Conservation (phyloP, 2,329 filamentous ascomycete genomes). For the Colletotrichum navitas region DNA sequence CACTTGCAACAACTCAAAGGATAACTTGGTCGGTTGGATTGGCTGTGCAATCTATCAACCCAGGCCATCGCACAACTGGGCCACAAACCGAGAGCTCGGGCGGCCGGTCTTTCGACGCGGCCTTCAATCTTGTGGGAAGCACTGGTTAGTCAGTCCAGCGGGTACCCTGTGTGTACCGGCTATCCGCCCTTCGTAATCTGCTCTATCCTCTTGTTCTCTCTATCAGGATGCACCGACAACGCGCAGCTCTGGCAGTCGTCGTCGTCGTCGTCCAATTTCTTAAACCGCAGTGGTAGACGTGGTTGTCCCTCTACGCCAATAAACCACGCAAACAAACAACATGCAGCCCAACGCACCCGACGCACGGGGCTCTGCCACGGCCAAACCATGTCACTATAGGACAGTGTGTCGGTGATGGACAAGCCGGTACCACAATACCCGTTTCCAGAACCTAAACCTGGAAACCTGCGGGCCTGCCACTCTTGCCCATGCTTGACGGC, state of each 20-base stretch:
- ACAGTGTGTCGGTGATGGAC: constrained; percentile 6
- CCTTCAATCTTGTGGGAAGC: constrained; percentile 16
- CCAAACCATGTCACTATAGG: neutral
- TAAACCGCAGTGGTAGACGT: constrained; percentile 6
- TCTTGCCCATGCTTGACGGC: neutral
- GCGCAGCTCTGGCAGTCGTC: constrained; percentile 23
- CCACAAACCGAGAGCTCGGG: neutral
- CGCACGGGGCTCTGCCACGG: constrained; percentile 1
- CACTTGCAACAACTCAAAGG: neutral
- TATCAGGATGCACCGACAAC: constrained; percentile 29
- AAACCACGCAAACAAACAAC: constrained; percentile 9
- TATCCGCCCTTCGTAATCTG: constrained; percentile 25
- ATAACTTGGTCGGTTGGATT: neutral
- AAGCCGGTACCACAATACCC: constrained; percentile 26
- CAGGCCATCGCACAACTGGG: neutral
- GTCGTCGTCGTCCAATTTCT: neutral
- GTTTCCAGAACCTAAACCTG: constrained; percentile 1
- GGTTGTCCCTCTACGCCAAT: neutral
- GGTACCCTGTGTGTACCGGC: constrained; percentile 27
- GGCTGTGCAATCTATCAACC: constrained; percentile 6
- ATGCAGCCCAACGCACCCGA: constrained; percentile 14
- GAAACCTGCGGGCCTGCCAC: neutral
- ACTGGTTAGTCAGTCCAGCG: neutral
- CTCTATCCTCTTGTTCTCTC: neutral
- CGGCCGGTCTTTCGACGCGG: constrained; percentile 30